A percentile compares a stretch with the other conserved stretches of the same genome.
Conservation (phyloP, 2,329 filamentous ascomycete genomes). For the Plectosphaerella cucumerina region DNA sequence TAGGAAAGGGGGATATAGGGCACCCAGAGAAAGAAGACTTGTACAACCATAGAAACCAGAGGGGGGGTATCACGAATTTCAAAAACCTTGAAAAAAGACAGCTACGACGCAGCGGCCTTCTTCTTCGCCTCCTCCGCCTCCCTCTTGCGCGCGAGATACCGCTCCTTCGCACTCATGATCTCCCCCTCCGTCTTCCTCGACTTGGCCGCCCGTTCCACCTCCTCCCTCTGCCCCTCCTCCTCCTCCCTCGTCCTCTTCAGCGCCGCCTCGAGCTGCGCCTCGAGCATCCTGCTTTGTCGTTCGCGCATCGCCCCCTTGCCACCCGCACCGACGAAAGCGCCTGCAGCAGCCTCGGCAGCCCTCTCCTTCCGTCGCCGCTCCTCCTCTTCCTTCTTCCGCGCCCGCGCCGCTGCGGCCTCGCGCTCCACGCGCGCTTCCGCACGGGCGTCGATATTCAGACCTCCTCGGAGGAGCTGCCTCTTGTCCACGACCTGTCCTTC, state of each 20-base stretch:
- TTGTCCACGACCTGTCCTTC: conserved; percentile 82
- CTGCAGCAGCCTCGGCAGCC: conserved; percentile 5
- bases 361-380: not conserved
- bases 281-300: conserved; percentile 74
- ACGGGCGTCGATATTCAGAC: conserved; percentile 67
- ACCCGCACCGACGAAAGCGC: conserved; percentile 38
- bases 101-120: conserved; percentile 29
- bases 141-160: conserved; percentile 73
- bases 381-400: not conserved
- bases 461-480: conserved; percentile 70
- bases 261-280: conserved; percentile 69
- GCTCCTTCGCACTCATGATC: conserved; percentile 72
- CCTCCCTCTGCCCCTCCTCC: conserved; percentile 59
- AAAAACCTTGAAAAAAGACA: not conserved
- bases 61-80: not conserved
- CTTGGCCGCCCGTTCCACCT: conserved; percentile 64
- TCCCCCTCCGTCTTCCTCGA: conserved; percentile 73
- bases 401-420: conserved; percentile 14
- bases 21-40: not conserved
- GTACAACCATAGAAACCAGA: not conserved
- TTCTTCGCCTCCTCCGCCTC: conserved; percentile 68
- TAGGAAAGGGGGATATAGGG: not conserved
- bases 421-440: conserved; percentile 43
- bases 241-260: conserved; percentile 66
- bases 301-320: conserved; percentile 67